A percentile compares a stretch with the other conserved stretches of the same genome.
Conservation (phyloP, 176 grass and related monocot species). For the Typha latifolia region DNA sequence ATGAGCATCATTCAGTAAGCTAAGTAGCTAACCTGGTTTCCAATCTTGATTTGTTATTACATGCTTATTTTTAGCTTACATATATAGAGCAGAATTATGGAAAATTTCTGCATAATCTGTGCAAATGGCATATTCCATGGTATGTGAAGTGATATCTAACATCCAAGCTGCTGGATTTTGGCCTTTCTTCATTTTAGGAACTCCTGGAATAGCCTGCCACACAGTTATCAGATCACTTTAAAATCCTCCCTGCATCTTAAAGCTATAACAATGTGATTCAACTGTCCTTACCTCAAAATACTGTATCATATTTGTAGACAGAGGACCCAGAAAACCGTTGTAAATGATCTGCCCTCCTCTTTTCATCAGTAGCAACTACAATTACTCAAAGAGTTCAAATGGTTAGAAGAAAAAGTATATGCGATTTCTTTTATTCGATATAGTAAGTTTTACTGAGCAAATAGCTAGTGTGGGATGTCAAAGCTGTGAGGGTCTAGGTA, state of each 20-base stretch:
- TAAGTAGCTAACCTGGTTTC: neutral
- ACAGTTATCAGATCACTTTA: conserved; percentile 6
- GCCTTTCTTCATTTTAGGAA: conserved; percentile 21
- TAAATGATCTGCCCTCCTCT: conserved; percentile 80
- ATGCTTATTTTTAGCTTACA: conserved; percentile 26
- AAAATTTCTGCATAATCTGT: conserved; percentile 24
- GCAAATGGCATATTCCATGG: conserved; percentile 21
- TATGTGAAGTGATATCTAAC: conserved; percentile 22
- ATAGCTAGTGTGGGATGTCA: conserved; percentile 1
- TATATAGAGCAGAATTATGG: conserved; percentile 49
- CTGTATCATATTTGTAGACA: conserved; percentile 72
- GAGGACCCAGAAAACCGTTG: conserved; percentile 54
- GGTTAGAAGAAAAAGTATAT: conserved; percentile 1
- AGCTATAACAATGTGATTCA: conserved; percentile 2
- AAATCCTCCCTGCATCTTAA: conserved; percentile 8
- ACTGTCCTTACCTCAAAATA: conserved; percentile 78
- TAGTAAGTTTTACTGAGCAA: neutral
- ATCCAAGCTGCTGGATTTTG: conserved; percentile 31
- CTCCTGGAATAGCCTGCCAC: conserved; percentile 48
- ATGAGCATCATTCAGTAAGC: conserved; percentile 19
- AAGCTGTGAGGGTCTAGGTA: conserved; percentile 1
- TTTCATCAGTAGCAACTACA: conserved; percentile 93
- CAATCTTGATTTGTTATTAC: conserved; percentile 5
- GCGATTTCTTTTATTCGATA: neutral
- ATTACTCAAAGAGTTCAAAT: conserved; percentile 19